These are phyloP conservation scores for Penstemon barbatus DNA, from an alignment of 257 asterid species.

Conservation along the genomic window DNA sequence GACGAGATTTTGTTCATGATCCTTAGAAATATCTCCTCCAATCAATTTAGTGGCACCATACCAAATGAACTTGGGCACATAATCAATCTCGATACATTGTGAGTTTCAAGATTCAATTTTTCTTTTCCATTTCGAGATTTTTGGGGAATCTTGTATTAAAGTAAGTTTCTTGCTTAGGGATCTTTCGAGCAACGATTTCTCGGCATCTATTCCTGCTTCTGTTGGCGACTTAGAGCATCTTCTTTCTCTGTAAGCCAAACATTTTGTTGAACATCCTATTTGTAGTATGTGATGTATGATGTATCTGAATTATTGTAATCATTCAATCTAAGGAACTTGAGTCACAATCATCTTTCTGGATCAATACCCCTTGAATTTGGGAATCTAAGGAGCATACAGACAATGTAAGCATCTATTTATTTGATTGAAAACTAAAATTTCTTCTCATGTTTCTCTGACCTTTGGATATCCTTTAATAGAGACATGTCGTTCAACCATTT, in stretches of 20 bases:
- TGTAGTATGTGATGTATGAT: not conserved
- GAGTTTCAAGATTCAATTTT: slow-evolving; percentile 33
- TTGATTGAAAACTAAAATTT: not conserved
- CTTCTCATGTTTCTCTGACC: not conserved
- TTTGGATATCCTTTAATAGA: slow-evolving; percentile 33
- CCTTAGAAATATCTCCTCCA: slow-evolving; percentile 82
- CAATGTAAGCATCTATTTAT: slow-evolving; percentile 50
- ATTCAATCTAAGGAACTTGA: slow-evolving; percentile 60
- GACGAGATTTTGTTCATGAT: not conserved
- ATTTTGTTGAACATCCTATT: not conserved
- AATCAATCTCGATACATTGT: slow-evolving; percentile 88
- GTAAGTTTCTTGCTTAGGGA: slow-evolving; percentile 48
- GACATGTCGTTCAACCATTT: slow-evolving; percentile 80
- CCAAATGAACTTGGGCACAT: slow-evolving; percentile 85
- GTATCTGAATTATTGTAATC: not conserved
- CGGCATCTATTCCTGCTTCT: slow-evolving; percentile 82
- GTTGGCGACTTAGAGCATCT: slow-evolving; percentile 97
- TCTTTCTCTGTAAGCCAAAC: slow-evolving; percentile 67
- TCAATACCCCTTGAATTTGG: slow-evolving; percentile 78
- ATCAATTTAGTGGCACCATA: slow-evolving; percentile 67
- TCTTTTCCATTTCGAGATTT: not conserved
- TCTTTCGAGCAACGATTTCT: slow-evolving; percentile 75
- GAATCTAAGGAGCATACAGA: slow-evolving; percentile 75
- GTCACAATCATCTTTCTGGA: slow-evolving; percentile 70
- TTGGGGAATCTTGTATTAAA: slow-evolving; percentile 36